Base-by-base conservation (phyloP, 352 stramenopile genomes). In the Plasmopara muralis region DNA sequence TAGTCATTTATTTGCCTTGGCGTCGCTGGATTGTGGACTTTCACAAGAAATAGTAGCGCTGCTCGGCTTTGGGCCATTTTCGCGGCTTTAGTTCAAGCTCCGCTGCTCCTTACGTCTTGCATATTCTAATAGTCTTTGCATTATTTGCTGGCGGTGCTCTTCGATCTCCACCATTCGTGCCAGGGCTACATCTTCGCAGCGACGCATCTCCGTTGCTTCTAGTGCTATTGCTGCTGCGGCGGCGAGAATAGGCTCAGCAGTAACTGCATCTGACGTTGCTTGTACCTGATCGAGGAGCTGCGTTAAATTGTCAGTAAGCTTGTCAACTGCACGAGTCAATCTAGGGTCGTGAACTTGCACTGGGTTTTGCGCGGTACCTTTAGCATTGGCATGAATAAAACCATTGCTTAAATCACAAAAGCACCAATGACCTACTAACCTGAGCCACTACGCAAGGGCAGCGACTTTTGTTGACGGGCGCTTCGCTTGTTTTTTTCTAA, bases 311-410 rank as follows among this genome's bases (percentile, higher is more conserved):
- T 70, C 59, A 12, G 68, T 62, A 34, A 89, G 74, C 6, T 74
- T 77, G 40, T 85, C 70, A 10, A 89, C 62, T 9, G 76, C 76
- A 33, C 83, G 83, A 41, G 75, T 53, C 34, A 89, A 53, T 37
- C 47, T 50, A 37, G 79, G 72, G 43, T 89, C 78, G 42, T 85
- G 70, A 37, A 86, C 66, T 47, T 78, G 66, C 31, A 81, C 54
- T 9, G 64, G 44, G 13, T 28, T 60, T 8, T 30, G 47, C 37
- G 45, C 9, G 0, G 43, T 54, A 15, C 35, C 59, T 68, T 35
- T 25, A 12, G 18, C 25, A 43, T 12, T 16, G 13, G 47, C 20
- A 38, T 5, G 47, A 18, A 39, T 39, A 10, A 48, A 31, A 13
- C 31, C 31, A 20, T 43, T 42, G 1, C 12, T 9, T 38, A 13